Conservation (phyloP, 2,329 filamentous ascomycete species). For the Fusarium sterilihyphosum region DNA sequence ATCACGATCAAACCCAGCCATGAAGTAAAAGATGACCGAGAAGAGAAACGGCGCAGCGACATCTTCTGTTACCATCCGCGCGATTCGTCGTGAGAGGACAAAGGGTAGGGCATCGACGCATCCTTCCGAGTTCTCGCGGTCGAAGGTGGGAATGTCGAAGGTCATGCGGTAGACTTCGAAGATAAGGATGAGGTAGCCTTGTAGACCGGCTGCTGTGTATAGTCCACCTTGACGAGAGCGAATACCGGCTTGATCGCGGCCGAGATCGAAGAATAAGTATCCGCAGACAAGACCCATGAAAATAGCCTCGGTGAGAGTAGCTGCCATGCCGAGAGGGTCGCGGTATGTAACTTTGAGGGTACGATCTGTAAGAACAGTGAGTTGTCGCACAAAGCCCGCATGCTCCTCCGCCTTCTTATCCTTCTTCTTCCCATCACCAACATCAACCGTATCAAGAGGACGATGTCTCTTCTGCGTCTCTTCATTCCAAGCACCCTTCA, state of each 20-base stretch:
- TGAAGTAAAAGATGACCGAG: conserved; percentile 79
- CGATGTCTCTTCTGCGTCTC: conserved; percentile 47
- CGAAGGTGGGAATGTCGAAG: conserved; percentile 78
- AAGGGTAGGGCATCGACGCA: conserved; percentile 77
- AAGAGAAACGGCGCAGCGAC: conserved; percentile 77
- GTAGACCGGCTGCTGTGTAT: conserved; percentile 76
- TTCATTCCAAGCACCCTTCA: conserved; percentile 69
- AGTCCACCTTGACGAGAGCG: conserved; percentile 77
- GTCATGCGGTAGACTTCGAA: conserved; percentile 82
- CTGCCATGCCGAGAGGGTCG: conserved; percentile 80
- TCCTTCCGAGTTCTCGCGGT: conserved; percentile 78
- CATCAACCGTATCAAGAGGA: conserved; percentile 23
- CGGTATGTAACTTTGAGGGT: conserved; percentile 77
- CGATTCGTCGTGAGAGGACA: conserved; percentile 74
- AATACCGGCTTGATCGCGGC: conserved; percentile 74
- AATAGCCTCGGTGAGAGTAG: conserved; percentile 74
- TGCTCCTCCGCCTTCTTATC: conserved; percentile 49
- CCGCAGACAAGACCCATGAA: conserved; percentile 77
- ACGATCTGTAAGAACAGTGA: conserved; percentile 72
- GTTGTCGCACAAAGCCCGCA: conserved; percentile 69
- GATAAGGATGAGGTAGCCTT: conserved; percentile 79
- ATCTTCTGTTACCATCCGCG: conserved; percentile 76
- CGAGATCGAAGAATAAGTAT: conserved; percentile 76
- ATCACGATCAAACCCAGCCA: conserved; percentile 76
- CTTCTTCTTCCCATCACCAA: conserved; percentile 22